Evolutionary conservation across 495 filamentous ascomycete species (phyloP).

Genomic region (Aspergillus funiculosus): DNA sequence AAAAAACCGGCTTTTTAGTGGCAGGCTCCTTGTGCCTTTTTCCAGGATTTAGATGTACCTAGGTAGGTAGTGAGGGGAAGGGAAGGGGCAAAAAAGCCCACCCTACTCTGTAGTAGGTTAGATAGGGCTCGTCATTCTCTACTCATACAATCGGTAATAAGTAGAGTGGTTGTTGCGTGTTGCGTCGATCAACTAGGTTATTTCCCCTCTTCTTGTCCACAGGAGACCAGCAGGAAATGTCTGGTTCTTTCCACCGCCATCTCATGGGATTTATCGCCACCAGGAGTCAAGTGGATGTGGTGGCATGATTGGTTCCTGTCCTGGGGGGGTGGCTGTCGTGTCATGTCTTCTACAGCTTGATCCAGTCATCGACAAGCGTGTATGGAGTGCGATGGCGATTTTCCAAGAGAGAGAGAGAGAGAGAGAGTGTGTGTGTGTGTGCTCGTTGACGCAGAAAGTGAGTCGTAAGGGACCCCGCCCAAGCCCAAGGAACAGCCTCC

Average conservation of each 20-base stretch:
- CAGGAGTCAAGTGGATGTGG: not conserved
- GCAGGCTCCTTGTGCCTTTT: constrained; percentile 1
- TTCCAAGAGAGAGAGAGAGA: too few relatives aligned
- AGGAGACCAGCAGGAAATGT: too few relatives aligned
- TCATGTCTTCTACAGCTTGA: too few relatives aligned
- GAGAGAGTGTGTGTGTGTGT: too few relatives aligned
- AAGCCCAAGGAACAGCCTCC: too few relatives aligned
- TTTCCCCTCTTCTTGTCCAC: constrained; percentile 1
- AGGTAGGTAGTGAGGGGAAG: not conserved
- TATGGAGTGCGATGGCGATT: too few relatives aligned
- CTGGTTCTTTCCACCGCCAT: not conserved
- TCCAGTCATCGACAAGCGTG: too few relatives aligned
- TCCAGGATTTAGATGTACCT: not conserved
- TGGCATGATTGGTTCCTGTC: constrained; percentile 5
- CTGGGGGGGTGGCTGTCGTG: not conserved
- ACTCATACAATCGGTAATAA: not conserved
- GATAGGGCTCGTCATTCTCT: too few relatives aligned
- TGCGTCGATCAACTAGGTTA: constrained; percentile 11
- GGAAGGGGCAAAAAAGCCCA: constrained; percentile 1
- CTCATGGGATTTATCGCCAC: constrained; percentile 6
- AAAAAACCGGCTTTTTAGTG: constrained; percentile 2
- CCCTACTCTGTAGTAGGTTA: too few relatives aligned
- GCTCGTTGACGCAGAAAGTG: too few relatives aligned
- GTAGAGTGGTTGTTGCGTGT: too few relatives aligned
- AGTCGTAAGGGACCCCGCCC: too few relatives aligned